These are phyloP conservation scores for Candida sphagnicola DNA, from an alignment of 805 yeast species.

Conservation along the genomic window DNA sequence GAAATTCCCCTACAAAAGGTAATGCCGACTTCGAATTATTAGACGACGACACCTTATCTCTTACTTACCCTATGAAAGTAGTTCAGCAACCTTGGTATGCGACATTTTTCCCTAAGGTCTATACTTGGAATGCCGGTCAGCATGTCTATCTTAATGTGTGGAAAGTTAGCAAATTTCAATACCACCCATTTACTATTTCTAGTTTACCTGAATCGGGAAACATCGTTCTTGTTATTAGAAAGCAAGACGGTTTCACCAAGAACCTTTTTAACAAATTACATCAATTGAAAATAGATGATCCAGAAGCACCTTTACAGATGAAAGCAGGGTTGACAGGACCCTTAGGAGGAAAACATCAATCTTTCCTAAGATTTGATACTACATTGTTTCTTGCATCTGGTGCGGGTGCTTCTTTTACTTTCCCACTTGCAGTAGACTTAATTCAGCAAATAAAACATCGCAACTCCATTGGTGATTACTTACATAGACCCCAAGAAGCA, in stretches of 20 bases:
- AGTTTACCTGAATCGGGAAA: constrained; percentile 35
- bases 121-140: constrained; percentile 47
- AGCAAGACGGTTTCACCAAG: constrained; percentile 42
- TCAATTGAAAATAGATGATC: constrained; percentile 16
- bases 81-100: constrained; percentile 23
- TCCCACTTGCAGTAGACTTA: constrained; percentile 43
- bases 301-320: constrained; percentile 13
- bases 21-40: constrained; percentile 33
- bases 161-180: constrained; percentile 33
- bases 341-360: constrained; percentile 40
- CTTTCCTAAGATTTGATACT: constrained; percentile 39
- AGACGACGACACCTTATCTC: constrained; percentile 38
- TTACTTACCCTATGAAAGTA: constrained; percentile 32
- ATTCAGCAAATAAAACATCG: constrained; percentile 23
- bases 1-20: constrained; percentile 35
- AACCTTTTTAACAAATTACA: constrained; percentile 25
- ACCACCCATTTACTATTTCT: constrained; percentile 47
- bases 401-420: constrained; percentile 43
- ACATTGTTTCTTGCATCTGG: constrained; percentile 39
- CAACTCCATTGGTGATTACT: constrained; percentile 24
- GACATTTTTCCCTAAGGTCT: constrained; percentile 28
- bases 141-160: constrained; percentile 41
- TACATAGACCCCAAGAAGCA: constrained; percentile 27
- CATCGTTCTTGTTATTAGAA: constrained; percentile 38
- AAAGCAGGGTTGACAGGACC: constrained; percentile 45